Percentiles rank a stretch among this genome's conserved stretches.
phyloP scores from a whole-genome alignment of 2,329 filamentous ascomycete species.

The Aureobasidium subglaciale region DNA sequence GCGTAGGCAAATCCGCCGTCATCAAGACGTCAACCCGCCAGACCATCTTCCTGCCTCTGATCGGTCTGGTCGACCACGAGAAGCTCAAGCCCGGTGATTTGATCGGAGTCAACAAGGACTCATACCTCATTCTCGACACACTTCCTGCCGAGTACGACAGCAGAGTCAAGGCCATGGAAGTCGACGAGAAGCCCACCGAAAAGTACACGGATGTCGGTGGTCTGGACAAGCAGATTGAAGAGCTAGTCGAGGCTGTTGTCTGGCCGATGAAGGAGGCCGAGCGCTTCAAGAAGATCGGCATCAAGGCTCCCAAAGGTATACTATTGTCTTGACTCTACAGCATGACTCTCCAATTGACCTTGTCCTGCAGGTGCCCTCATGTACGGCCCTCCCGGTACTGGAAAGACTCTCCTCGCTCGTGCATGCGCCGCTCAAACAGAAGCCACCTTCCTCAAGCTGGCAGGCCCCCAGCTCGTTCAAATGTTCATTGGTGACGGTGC shows the following conservation, averaged over 20 bases:
- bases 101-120: slow-evolving; percentile 98
- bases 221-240: slow-evolving; percentile 97
- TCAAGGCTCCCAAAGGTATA: slow-evolving; percentile 96
- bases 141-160: slow-evolving; percentile 97
- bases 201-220: slow-evolving; percentile 98
- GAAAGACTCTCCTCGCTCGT: slow-evolving; percentile 85
- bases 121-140: slow-evolving; percentile 93
- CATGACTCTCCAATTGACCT: slow-evolving; percentile 10
- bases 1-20: slow-evolving; percentile 95
- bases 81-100: slow-evolving; percentile 91
- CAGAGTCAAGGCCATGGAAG: slow-evolving; percentile 99
- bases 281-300: slow-evolving; percentile 98
- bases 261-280: slow-evolving; percentile 99
- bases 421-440: slow-evolving; percentile 97
- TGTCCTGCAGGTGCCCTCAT: slow-evolving; percentile 71
- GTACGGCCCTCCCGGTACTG: slow-evolving; percentile 90
- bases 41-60: slow-evolving; percentile 96
- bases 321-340: not conserved
- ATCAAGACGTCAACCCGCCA: slow-evolving; percentile 99
- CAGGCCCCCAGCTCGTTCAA: slow-evolving; percentile 93
- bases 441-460: slow-evolving; percentile 96
- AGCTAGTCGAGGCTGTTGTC: slow-evolving; percentile 95
- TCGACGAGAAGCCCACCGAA: slow-evolving; percentile 98
- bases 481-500: slow-evolving; percentile 99
- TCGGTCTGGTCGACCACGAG: slow-evolving; percentile 92